Conservation (phyloP, 1,284 basidiomycete species). For the Naganishia liquefaciens region DNA sequence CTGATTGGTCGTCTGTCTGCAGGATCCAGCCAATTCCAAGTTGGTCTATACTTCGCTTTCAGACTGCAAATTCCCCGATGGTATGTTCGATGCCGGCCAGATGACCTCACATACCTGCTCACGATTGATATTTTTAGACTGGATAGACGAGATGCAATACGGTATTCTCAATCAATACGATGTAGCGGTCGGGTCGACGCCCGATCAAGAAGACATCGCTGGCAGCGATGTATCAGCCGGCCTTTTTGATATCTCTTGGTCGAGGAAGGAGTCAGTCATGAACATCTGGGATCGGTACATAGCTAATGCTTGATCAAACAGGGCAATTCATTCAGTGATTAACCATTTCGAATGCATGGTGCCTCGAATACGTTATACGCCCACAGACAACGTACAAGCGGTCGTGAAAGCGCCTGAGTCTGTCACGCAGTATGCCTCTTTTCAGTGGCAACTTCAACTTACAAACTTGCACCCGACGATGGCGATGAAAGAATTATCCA, state of each 20-base stretch:
- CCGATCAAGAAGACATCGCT: no score
- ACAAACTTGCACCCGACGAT: constrained; percentile 46
- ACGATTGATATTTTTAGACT: not conserved
- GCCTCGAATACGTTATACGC: constrained; percentile 20
- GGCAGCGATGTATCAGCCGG: not conserved
- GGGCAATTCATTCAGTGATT: constrained; percentile 15
- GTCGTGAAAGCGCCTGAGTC: constrained; percentile 35
- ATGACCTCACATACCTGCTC: not conserved
- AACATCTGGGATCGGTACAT: no score
- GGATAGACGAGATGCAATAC: constrained; percentile 18
- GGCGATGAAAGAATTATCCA: constrained; percentile 36
- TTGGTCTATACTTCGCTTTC: constrained; percentile 10
- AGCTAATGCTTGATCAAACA: not conserved
- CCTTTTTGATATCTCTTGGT: constrained; percentile 17
- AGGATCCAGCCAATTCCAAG: constrained; percentile 11
- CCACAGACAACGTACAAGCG: constrained; percentile 40
- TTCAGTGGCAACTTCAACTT: constrained; percentile 41
- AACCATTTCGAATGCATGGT: constrained; percentile 21
- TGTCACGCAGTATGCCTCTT: constrained; percentile 39
- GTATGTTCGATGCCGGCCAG: not conserved
- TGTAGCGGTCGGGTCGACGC: not conserved
- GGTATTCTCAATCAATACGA: constrained; percentile 12
- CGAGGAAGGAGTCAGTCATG: constrained; percentile 9
- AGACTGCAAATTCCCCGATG: constrained; percentile 12
- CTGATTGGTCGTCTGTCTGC: not conserved